Base-by-base conservation (phyloP, 2,329 filamentous ascomycete genomes). In the Colletotrichum spinosum region DNA sequence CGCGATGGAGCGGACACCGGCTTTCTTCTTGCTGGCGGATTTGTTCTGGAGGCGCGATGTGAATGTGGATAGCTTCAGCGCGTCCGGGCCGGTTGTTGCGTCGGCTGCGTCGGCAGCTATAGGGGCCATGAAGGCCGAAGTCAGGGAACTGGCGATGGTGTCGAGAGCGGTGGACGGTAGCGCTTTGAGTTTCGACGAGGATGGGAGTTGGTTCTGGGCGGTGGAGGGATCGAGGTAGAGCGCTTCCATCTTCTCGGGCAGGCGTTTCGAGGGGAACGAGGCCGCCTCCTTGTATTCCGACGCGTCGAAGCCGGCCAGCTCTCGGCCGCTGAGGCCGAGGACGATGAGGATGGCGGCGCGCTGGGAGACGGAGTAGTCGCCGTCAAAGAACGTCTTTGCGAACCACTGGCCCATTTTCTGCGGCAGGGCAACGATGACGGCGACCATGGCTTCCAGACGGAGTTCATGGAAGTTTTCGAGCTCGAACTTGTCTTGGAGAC, bases 1-100 rank as follows among this genome's bases (percentile, higher is more conserved):
- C 10, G 91, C 86, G 12, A 91, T 90, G 4, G 89, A 80, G 59
- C 85, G 85, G 37, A 83, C 69, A 13, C 81, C 80, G 1, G 80
- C 80, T 61, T 73, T 79, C 15, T 72, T 52, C 63, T 76, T 76
- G 13, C 69, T 62, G 34, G 70, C 76, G 1, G 71, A 65, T 57
- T 68, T 75, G 42, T 73, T 72, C 65, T 73, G 83, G 76, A 94
- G 88, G 15, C 92, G 89, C 0, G 92, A 92, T 10, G 91, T 95
- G 78, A 98, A 97, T 2, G 91, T 97, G 35, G 93, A 89, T 25
- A 98, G 87, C 79, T 98, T 98, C 50, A 99, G 87, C 6, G 91
- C 87, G 69, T 94, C 89, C 0, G 96, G 94, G 0, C 95, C 94
- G 0, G 91, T 90, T 7, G 89, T 83, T 25, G 90, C 84, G 73